phyloP scores from a whole-genome alignment of 2,329 filamentous ascomycete genomes.

The Aspergillus amoenus region DNA sequence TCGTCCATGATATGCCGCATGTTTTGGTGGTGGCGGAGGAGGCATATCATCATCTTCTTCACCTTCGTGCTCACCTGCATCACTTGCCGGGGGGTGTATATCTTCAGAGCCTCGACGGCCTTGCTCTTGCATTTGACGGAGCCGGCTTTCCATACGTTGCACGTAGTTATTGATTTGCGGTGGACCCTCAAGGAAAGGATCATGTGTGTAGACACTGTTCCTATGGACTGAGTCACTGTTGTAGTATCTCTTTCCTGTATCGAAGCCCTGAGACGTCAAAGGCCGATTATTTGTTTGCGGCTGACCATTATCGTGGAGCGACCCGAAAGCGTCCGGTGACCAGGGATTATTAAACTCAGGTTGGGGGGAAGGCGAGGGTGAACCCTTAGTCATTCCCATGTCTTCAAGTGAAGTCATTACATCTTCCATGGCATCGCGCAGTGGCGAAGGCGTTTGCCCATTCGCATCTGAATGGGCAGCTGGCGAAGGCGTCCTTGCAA shows the following conservation, averaged over 20 bases:
- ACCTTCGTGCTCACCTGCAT: slow-evolving; percentile 38
- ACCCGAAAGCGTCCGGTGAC: slow-evolving; percentile 85
- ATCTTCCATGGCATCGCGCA: slow-evolving; percentile 95
- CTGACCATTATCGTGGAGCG: slow-evolving; percentile 37
- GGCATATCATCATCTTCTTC: not conserved
- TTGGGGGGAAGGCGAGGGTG: slow-evolving; percentile 53
- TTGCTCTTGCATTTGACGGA: slow-evolving; percentile 67
- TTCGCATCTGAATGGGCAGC: slow-evolving; percentile 58
- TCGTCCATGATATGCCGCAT: slow-evolving; percentile 42
- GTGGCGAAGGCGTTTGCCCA: slow-evolving; percentile 80
- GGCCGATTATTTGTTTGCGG: slow-evolving; percentile 52
- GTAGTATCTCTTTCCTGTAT: slow-evolving; percentile 55
- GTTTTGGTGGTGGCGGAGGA: slow-evolving; percentile 65
- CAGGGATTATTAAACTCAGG: slow-evolving; percentile 65
- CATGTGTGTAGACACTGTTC: slow-evolving; percentile 34
- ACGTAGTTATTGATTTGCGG: slow-evolving; percentile 83
- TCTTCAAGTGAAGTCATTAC: slow-evolving; percentile 94
- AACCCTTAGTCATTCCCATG: slow-evolving; percentile 65
- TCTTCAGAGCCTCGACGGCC: slow-evolving; percentile 46
- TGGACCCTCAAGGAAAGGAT: slow-evolving; percentile 52
- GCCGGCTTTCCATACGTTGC: slow-evolving; percentile 82
- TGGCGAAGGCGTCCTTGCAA: slow-evolving; percentile 50
- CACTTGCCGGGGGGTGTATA: slow-evolving; percentile 48
- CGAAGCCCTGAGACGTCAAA: slow-evolving; percentile 72
- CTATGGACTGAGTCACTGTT: slow-evolving; percentile 59